These are phyloP conservation scores for Glebionis coronaria DNA, from an alignment of 129 eudicot genomes.

Conservation along the genomic window DNA sequence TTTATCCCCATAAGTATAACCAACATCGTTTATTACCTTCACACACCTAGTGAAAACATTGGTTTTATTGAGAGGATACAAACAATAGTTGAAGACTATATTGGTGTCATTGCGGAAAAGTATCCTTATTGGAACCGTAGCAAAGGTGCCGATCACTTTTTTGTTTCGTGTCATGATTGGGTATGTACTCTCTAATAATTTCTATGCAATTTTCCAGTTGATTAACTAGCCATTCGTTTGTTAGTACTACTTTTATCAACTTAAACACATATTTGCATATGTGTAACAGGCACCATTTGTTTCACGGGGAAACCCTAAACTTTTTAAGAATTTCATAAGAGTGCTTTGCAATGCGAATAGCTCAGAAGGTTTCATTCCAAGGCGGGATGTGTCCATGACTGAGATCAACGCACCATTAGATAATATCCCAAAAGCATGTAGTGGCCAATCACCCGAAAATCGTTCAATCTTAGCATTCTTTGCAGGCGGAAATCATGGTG, in stretches of 20 bases:
- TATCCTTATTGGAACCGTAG: conserved; percentile 79
- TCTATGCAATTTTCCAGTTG: neutral
- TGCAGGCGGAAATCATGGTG: conserved; percentile 65
- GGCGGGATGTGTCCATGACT: conserved; percentile 54
- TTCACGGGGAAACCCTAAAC: conserved; percentile 28
- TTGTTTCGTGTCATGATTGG: conserved; percentile 82
- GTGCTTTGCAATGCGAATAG: conserved; percentile 68
- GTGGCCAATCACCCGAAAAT: conserved; percentile 43
- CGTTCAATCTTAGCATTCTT: conserved; percentile 55
- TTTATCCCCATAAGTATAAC: conserved; percentile 67
- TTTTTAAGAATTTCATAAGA: conserved; percentile 42
- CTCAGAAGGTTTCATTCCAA: conserved; percentile 56
- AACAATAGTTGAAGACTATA: conserved; percentile 46
- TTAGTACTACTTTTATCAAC: neutral
- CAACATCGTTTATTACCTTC: conserved; percentile 39
- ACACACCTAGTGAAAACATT: conserved; percentile 29
- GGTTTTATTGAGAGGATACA: conserved; percentile 33
- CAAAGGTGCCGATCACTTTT: conserved; percentile 73
- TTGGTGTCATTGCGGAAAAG: conserved; percentile 41
- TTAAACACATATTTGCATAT: neutral
- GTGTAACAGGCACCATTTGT: conserved; percentile 37
- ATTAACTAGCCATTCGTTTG: neutral
- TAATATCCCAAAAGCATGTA: conserved; percentile 17
- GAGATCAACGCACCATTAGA: conserved; percentile 52
- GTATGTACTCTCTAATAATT: conserved; percentile 13